phyloP scores from a whole-genome alignment of 495 filamentous ascomycete species.

The Talaromyces proteolyticus region DNA sequence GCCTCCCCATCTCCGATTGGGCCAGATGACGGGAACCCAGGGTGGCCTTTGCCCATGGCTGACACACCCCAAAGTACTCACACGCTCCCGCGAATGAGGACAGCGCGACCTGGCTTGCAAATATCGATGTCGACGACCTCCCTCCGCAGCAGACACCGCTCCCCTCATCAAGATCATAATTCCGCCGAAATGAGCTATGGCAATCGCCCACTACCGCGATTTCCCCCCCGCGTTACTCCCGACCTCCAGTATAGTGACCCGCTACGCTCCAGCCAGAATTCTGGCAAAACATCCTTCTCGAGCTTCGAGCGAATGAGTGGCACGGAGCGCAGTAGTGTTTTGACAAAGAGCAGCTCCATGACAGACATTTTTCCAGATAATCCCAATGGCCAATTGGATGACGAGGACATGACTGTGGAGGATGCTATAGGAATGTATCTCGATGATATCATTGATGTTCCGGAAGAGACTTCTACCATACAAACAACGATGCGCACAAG shows the following conservation, averaged over 20 bases:
- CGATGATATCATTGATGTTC: conserved; percentile 65
- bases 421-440: conserved; percentile 94
- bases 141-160: conserved; percentile 19
- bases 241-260: conserved; percentile 42
- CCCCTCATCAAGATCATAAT: conserved; percentile 22
- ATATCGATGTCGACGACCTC: conserved; percentile 39
- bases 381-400: conserved; percentile 45
- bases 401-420: conserved; percentile 78
- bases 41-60: conserved; percentile 3
- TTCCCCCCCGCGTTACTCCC: conserved; percentile 21
- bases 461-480: conserved; percentile 31
- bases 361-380: conserved; percentile 58
- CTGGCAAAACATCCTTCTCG: conserved; percentile 61
- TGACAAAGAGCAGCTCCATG: conserved; percentile 73
- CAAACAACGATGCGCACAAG: conserved; percentile 13
- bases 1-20: background rate
- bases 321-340: conserved; percentile 76
- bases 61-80: background rate
- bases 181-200: background rate
- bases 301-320: conserved; percentile 61
- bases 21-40: background rate
- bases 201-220: conserved; percentile 19
- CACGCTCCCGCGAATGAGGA: conserved; percentile 3
- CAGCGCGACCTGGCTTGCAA: conserved; percentile 22
- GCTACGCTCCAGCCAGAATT: conserved; percentile 66